Conservation (phyloP, 2,329 filamentous ascomycete species). For the Aspergillus fumigatiaffinis region DNA sequence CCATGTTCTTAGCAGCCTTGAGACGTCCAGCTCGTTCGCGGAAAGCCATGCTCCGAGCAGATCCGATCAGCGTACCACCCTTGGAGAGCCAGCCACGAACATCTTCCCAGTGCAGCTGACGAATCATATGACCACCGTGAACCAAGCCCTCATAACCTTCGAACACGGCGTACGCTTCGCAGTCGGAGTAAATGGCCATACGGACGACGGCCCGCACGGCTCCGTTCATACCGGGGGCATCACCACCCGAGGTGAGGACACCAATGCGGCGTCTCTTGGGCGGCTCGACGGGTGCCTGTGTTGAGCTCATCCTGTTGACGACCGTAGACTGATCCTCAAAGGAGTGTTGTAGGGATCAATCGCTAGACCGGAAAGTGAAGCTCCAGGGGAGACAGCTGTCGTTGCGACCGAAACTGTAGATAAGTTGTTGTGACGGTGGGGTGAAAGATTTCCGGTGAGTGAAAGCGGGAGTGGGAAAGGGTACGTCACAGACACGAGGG, state of each 20-base stretch:
- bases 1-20: slow-evolving; percentile 87
- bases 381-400: background rate
- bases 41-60: slow-evolving; percentile 88
- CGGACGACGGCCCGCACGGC: slow-evolving; percentile 86
- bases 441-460: slow-evolving; percentile 33
- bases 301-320: slow-evolving; percentile 15
- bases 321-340: background rate
- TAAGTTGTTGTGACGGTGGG: slow-evolving; percentile 13
- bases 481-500: slow-evolving; percentile 17
- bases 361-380: background rate
- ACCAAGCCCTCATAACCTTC: slow-evolving; percentile 97
- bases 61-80: slow-evolving; percentile 93
- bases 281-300: slow-evolving; percentile 16
- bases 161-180: slow-evolving; percentile 76
- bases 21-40: slow-evolving; percentile 82
- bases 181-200: slow-evolving; percentile 80
- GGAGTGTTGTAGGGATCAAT: background rate
- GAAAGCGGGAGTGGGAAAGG: slow-evolving; percentile 26
- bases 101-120: slow-evolving; percentile 84
- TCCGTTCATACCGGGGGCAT: slow-evolving; percentile 92
- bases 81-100: slow-evolving; percentile 92
- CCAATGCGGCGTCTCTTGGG: slow-evolving; percentile 65
- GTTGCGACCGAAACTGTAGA: background rate
- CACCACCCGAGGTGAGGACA: slow-evolving; percentile 91
- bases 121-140: slow-evolving; percentile 81